A percentile compares a stretch with the other conserved stretches of the same genome.
phyloP scores from a whole-genome alignment of 75 land plant genomes.

The Cryptomeria japonica region DNA sequence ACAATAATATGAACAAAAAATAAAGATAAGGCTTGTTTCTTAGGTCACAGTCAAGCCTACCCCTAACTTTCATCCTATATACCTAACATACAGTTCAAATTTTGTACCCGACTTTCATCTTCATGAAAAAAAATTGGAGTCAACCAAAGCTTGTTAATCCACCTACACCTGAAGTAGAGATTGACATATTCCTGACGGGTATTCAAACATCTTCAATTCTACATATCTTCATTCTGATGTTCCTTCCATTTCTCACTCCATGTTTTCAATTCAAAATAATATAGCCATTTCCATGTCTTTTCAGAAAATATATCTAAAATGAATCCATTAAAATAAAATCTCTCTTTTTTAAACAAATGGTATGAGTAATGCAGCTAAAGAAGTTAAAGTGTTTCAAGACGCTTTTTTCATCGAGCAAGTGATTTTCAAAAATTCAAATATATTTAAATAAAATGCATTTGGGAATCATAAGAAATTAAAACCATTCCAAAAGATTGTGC shows the following conservation, averaged over 20 bases:
- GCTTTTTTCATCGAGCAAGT: background rate
- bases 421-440: background rate
- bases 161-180: background rate
- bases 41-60: background rate
- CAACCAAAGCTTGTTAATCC: background rate
- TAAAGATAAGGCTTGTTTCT: background rate
- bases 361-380: background rate
- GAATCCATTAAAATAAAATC: background rate
- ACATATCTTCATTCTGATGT: background rate
- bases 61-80: no score
- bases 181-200: background rate
- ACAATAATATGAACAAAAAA: background rate
- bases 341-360: background rate
- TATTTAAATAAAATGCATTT: background rate
- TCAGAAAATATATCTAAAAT: background rate
- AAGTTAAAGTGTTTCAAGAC: background rate
- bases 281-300: background rate
- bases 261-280: background rate
- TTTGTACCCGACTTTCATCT: background rate
- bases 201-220: background rate
- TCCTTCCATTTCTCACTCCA: background rate
- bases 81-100: background rate
- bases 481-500: background rate
- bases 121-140: background rate
- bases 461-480: background rate